Evolutionary conservation across 768 basidiomycete genomes (phyloP).

Genomic region (Phylloporus sp.): DNA sequence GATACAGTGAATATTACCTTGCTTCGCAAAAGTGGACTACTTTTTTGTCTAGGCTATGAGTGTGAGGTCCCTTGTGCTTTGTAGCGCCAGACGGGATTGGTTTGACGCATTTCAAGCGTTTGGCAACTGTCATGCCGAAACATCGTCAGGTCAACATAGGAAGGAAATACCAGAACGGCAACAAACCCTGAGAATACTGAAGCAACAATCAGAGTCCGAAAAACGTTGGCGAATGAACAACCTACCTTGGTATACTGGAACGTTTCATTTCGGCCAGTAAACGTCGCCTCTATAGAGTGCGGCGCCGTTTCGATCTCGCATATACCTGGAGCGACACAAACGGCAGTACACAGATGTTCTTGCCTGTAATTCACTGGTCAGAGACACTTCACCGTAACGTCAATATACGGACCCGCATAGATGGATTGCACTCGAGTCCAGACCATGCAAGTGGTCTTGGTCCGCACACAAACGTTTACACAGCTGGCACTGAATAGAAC

Average conservation of each 20-base stretch:
- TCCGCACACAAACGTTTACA: slow-evolving; percentile 50
- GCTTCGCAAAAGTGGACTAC: slow-evolving; percentile 53
- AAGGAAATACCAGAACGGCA: neutral
- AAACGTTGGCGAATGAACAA: neutral
- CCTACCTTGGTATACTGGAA: slow-evolving; percentile 62
- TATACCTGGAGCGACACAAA: slow-evolving; percentile 44
- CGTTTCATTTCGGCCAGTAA: slow-evolving; percentile 53
- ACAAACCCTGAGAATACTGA: slow-evolving; percentile 52
- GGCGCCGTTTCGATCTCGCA: slow-evolving; percentile 58
- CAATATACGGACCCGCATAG: slow-evolving; percentile 47
- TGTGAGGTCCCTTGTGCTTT: slow-evolving; percentile 45
- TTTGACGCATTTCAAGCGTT: slow-evolving; percentile 46
- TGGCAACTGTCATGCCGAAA: slow-evolving; percentile 34
- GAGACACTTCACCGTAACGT: neutral
- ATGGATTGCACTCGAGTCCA: slow-evolving; percentile 38
- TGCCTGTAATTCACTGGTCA: slow-evolving; percentile 34
- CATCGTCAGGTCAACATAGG: neutral
- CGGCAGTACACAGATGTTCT: slow-evolving; percentile 41
- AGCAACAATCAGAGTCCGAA: neutral
- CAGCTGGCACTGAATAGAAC: slow-evolving; percentile 50
- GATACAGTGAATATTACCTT: slow-evolving; percentile 31
- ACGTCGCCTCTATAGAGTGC: slow-evolving; percentile 56
- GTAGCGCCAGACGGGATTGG: slow-evolving; percentile 39
- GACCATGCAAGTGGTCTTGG: slow-evolving; percentile 49
- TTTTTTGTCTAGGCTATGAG: slow-evolving; percentile 40